Conservation (phyloP, 2,329 filamentous ascomycete species). For the Diaporthe australafricana region DNA sequence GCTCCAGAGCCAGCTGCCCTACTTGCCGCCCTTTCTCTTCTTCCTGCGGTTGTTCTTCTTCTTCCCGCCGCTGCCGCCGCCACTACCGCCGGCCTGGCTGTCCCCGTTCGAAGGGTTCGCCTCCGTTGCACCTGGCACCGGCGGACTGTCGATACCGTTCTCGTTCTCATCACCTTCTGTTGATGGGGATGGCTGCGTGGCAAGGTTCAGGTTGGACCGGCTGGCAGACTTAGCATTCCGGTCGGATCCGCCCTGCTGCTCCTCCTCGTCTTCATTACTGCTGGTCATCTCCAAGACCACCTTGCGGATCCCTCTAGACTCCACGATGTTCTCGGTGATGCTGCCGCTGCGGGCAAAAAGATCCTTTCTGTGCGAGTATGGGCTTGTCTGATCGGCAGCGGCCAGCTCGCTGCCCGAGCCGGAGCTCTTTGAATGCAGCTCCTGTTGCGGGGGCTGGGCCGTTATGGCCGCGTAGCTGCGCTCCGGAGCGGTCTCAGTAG, state of each 20-base stretch:
- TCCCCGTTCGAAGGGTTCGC: not conserved
- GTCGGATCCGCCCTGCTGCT: slow-evolving; percentile 14
- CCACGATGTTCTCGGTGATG: slow-evolving; percentile 83
- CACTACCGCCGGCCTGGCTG: slow-evolving; percentile 37
- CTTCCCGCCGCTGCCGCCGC: slow-evolving; percentile 20
- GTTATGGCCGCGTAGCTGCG: slow-evolving; percentile 29
- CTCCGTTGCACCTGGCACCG: not conserved
- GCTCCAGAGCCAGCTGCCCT: slow-evolving; percentile 36
- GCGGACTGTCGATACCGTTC: slow-evolving; percentile 28
- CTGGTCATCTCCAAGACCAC: slow-evolving; percentile 68
- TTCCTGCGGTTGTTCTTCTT: slow-evolving; percentile 54
- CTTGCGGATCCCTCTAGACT: slow-evolving; percentile 80
- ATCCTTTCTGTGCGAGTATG: slow-evolving; percentile 31
- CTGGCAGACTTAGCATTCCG: slow-evolving; percentile 31
- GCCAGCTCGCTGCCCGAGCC: slow-evolving; percentile 37
- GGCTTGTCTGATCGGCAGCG: slow-evolving; percentile 28
- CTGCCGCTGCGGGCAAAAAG: slow-evolving; percentile 74
- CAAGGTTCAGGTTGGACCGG: slow-evolving; percentile 13
- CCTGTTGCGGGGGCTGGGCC: slow-evolving; percentile 25
- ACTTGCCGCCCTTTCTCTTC: slow-evolving; percentile 51
- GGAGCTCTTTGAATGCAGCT: slow-evolving; percentile 30
- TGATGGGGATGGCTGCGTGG: slow-evolving; percentile 15
- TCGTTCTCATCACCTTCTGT: slow-evolving; percentile 37
- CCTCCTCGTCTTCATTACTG: slow-evolving; percentile 50
- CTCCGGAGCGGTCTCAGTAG: slow-evolving; percentile 40